Base-by-base conservation (phyloP, 2,329 filamentous ascomycete species). In the Torrubiellomyces zombiae region DNA sequence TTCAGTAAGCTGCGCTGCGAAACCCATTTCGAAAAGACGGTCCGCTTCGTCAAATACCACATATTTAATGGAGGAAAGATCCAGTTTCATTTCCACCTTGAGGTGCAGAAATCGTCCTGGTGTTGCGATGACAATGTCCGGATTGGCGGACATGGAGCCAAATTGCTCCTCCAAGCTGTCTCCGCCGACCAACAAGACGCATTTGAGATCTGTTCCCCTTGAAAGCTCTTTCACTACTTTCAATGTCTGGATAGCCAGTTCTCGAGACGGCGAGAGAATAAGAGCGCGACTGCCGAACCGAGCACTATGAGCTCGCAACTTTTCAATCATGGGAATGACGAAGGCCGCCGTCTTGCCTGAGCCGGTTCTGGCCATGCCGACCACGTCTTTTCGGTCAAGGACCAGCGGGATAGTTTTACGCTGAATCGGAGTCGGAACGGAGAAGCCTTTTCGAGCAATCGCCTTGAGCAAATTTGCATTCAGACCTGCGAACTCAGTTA, bases 281-380 rank as follows among this genome's bases (percentile, higher is more conserved):
- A 98, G 59, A 9, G 76, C 89, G 41, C 89, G 68, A 21, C 82
- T 73, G 26, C 91, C 89, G 34, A 95, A 75, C 41, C 77, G 76
- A 16, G 75, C 74, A 44, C 79, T 92, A 50, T 98, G 91, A 14
- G 71, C 67, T 50, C 85, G 91, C 32, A 98, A 59, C 36, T 76
- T 79, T 56, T 98, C 82, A 32, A 98, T 83, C 86, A 98, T 93
- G 21, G 89, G 89, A 35, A 98, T 91, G 14, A 95, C 83, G 50
- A 98, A 98, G 13, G 89, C 89, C 1, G 85, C 89, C 1, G 91
- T 98, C 60, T 98, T 98, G 57, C 89, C 89, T 12, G 85, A 95
- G 47, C 89, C 89, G n/a, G 91, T 98, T 37, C 91, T 67, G 6
- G 89, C 89, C 89, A 98, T 98, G 37, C 85, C 91, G 14, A 98